phyloP scores from a whole-genome alignment of 148 eudicot species.

The Fagopyrum homotropicum region DNA sequence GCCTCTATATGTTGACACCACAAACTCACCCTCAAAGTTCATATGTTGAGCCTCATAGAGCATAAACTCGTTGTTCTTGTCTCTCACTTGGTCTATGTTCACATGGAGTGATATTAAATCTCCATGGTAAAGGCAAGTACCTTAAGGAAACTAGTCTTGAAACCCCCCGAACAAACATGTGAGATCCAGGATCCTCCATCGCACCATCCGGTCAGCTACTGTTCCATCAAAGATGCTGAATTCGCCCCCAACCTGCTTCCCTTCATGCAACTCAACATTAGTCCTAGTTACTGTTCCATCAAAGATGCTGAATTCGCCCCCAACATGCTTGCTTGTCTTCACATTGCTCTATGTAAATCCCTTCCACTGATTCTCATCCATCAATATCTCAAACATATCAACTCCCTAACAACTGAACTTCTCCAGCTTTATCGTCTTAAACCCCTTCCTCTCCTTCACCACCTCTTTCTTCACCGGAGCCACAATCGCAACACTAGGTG shows the following conservation, averaged over 20 bases:
- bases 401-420: constrained; percentile 65
- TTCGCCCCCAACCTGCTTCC: constrained; percentile 85
- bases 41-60: too few relatives aligned
- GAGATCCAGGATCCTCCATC: too few relatives aligned
- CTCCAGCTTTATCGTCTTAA: constrained; percentile 77
- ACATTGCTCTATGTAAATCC: constrained; percentile 96
- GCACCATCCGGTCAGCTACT: constrained; percentile 84
- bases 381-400: constrained; percentile 76
- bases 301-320: constrained; percentile 77
- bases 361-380: constrained; percentile 98
- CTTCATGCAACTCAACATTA: constrained; percentile 71
- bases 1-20: too few relatives aligned
- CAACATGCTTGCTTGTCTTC: constrained; percentile 72
- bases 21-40: too few relatives aligned
- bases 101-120: too few relatives aligned
- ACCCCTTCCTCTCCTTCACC: constrained; percentile 52
- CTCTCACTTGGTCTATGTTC: too few relatives aligned
- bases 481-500: not conserved
- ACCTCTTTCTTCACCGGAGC: constrained; percentile 24
- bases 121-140: too few relatives aligned
- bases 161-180: too few relatives aligned
- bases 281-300: constrained; percentile 77
- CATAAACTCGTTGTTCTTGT: too few relatives aligned
- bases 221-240: constrained; percentile 78
- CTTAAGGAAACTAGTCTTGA: too few relatives aligned